Conservation (phyloP, 805 yeast genomes). For the Suhomyces xylopsoci region DNA sequence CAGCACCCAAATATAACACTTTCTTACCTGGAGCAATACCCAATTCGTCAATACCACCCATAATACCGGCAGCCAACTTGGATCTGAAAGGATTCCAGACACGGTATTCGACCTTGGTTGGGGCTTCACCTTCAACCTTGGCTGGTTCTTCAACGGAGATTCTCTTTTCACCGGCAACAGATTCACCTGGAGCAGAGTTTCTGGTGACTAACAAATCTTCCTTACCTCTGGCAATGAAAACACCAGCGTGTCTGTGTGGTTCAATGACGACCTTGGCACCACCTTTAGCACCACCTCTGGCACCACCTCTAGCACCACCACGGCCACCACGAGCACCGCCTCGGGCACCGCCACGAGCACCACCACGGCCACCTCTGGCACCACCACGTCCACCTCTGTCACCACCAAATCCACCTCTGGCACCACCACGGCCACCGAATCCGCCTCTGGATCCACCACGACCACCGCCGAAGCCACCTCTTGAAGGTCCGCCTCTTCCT, state of each 20-base stretch:
- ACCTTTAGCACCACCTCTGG: constrained; percentile 78
- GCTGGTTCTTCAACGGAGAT: constrained; percentile 90
- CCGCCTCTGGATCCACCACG: constrained; percentile 53
- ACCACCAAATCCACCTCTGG: constrained; percentile 30
- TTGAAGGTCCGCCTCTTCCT: constrained; percentile 55
- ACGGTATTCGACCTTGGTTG: constrained; percentile 96
- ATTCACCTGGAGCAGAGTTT: constrained; percentile 97
- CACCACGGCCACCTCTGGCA: constrained; percentile 28
- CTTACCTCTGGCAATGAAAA: constrained; percentile 98
- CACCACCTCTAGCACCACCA: constrained; percentile 66
- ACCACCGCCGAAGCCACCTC: constrained; percentile 38
- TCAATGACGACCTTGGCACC: constrained; percentile 97
- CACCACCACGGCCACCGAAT: constrained; percentile 51
- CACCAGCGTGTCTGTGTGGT: constrained; percentile 99
- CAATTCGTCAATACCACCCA: constrained; percentile 98
- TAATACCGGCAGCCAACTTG: constrained; percentile 98
- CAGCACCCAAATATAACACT: constrained; percentile 97
- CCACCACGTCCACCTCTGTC: constrained; percentile 49
- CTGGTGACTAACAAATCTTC: constrained; percentile 97
- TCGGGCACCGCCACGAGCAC: constrained; percentile 35
- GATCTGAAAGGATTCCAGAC: constrained; percentile 99
- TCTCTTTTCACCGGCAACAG: constrained; percentile 98
- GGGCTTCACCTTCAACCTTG: constrained; percentile 79
- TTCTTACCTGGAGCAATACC: constrained; percentile 98
- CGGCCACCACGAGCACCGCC: constrained; percentile 45